Conservation (phyloP, 768 basidiomycete species). For the Boletellus emodensis region DNA sequence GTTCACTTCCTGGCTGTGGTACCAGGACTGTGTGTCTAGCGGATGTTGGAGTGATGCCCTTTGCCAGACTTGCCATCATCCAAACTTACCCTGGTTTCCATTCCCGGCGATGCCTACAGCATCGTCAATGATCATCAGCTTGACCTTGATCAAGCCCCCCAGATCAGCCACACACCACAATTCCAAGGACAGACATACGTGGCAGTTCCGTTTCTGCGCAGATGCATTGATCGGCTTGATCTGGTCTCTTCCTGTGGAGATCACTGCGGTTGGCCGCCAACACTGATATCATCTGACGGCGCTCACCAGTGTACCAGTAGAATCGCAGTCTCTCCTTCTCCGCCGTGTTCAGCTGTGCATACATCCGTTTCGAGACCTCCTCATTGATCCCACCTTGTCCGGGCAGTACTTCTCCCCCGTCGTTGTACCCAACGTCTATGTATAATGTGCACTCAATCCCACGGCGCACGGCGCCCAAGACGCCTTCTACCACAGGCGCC, state of each 20-base stretch:
- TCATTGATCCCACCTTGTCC: constrained; percentile 73
- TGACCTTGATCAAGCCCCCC: constrained; percentile 36
- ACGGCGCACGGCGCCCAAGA: constrained; percentile 56
- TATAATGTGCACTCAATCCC: constrained; percentile 60
- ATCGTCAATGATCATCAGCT: constrained; percentile 65
- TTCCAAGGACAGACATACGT: constrained; percentile 34
- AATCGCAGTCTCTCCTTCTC: constrained; percentile 46
- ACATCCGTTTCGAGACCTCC: constrained; percentile 59
- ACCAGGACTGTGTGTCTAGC: constrained; percentile 64
- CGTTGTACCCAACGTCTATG: constrained; percentile 53
- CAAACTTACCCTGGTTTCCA: constrained; percentile 55
- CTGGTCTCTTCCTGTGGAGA: constrained; percentile 51
- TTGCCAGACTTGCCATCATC: background rate
- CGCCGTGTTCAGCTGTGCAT: constrained; percentile 42
- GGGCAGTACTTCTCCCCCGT: constrained; percentile 59
- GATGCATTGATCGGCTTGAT: constrained; percentile 61
- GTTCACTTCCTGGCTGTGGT: constrained; percentile 69
- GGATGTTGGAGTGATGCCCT: constrained; percentile 1
- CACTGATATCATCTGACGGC: background rate
- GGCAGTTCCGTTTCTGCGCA: constrained; percentile 66
- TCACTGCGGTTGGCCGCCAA: background rate
- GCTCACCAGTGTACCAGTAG: constrained; percentile 49
- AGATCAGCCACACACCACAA: background rate
- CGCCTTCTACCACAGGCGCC: constrained; percentile 52
- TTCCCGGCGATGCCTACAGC: constrained; percentile 64